Base-by-base conservation (phyloP, 768 basidiomycete genomes). In the Russula brevipes region DNA sequence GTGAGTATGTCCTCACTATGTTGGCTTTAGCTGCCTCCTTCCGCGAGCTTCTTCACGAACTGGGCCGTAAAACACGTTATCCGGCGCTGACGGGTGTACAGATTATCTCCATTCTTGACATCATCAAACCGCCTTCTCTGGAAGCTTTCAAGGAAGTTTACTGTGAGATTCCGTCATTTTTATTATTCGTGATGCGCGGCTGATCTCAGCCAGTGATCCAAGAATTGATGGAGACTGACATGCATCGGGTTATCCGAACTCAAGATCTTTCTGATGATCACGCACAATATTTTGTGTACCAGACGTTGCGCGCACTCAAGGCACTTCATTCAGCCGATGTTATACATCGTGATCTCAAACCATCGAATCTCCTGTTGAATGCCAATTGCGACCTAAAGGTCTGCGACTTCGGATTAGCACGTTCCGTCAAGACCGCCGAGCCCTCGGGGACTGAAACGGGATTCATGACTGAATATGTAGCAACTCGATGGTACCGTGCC, bases 401-500 rank as follows among this genome's bases (percentile, higher is more conserved):
- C 50, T 84, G 89, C 75, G 96, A 98, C 73, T 99, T 98, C 73
- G 97, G 97, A 55, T 81, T 97, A 41, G 94, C 94, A 1, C 83
- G 94, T n/a, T 90, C 88, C 10, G 89, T 91, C 46, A 89, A 83
- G 75, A 91, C 90, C 4, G 89, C 90, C 5, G 89, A 91, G 72
- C 88, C 89, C 0, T 88, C 86, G 14, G 90, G 89, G 30, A 91
- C 88, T 7, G 89, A 91, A 69, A 90, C 82, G 6, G 87, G 87
- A 5, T 94, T 94, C 78, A 94, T 95, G 93, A 96, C 93, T 1
- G 91, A 94, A 85, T 96, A 95, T 71, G 97, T 99, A 54, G 96
- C 97, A 2, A 98, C 97, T 31, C 81, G 97, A 69, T 99, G 97
- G 97, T 99, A 98, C 72, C 86, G 97, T 42, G 97, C 97, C 0